Conservation (phyloP, 352 stramenopile species). For the Phytophthora foliorum region DNA sequence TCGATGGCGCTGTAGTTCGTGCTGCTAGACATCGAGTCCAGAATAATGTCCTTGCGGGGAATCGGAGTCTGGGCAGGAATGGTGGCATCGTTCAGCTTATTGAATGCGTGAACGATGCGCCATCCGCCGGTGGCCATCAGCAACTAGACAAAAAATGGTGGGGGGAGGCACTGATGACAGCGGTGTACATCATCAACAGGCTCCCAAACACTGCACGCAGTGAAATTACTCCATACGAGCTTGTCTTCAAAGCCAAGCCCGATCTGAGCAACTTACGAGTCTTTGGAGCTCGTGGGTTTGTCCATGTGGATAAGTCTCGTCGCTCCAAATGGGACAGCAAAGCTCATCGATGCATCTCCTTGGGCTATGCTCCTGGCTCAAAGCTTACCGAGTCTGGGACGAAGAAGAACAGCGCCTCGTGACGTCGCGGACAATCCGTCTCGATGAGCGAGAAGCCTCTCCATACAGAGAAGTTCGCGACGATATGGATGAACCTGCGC, state of each 20-base stretch:
- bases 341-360: slow-evolving; percentile 17
- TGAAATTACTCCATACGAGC: slow-evolving; percentile 15
- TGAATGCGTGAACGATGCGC: too few species aligned
- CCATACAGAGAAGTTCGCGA: not conserved
- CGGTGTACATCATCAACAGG: slow-evolving; percentile 13
- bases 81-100: too few species aligned
- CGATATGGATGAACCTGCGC: not conserved
- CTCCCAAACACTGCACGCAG: slow-evolving; percentile 21
- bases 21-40: too few species aligned
- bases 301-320: slow-evolving; percentile 26
- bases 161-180: slow-evolving; percentile 23
- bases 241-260: slow-evolving; percentile 7
- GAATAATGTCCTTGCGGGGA: too few species aligned
- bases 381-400: slow-evolving; percentile 21
- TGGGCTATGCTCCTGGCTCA: slow-evolving; percentile 16
- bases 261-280: slow-evolving; percentile 23
- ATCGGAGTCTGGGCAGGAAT: too few species aligned
- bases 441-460: slow-evolving; percentile 4
- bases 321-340: slow-evolving; percentile 19
- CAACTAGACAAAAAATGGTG: slow-evolving; percentile 2
- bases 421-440: not conserved
- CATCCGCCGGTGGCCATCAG: too few species aligned
- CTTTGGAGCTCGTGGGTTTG: slow-evolving; percentile 25
- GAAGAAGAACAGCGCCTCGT: slow-evolving; percentile 4
- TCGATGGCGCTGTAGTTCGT: too few species aligned